Conservation (phyloP, 2,329 filamentous ascomycete genomes). For the Fusarium oligoseptatum region DNA sequence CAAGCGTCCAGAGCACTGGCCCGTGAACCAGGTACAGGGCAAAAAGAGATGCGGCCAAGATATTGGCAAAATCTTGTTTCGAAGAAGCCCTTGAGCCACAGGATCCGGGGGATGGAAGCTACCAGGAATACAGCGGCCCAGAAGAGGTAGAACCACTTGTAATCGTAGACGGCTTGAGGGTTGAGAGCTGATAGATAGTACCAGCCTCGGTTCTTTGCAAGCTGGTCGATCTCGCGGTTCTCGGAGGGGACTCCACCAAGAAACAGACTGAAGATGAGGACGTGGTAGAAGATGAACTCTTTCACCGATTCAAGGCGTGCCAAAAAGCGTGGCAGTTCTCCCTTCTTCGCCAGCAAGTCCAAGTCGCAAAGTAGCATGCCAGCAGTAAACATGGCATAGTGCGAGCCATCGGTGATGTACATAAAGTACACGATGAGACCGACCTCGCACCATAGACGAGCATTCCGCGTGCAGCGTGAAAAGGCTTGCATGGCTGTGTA, state of each 20-base stretch:
- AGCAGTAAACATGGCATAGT: slow-evolving; percentile 70
- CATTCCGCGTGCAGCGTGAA: slow-evolving; percentile 65
- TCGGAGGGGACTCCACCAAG: slow-evolving; percentile 72
- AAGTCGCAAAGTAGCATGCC: slow-evolving; percentile 75
- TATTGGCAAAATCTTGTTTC: slow-evolving; percentile 71
- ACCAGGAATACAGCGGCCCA: slow-evolving; percentile 71
- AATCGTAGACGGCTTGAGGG: slow-evolving; percentile 74
- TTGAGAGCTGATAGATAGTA: slow-evolving; percentile 71
- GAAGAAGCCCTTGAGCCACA: slow-evolving; percentile 70
- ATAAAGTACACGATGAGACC: slow-evolving; percentile 74
- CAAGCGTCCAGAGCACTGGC: slow-evolving; percentile 69
- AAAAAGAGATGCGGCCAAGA: slow-evolving; percentile 72
- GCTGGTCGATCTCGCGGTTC: slow-evolving; percentile 59
- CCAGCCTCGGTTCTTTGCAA: slow-evolving; percentile 71
- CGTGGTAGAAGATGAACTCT: slow-evolving; percentile 62
- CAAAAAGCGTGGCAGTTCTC: slow-evolving; percentile 65
- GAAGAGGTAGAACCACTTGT: slow-evolving; percentile 78
- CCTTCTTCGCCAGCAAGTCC: slow-evolving; percentile 65
- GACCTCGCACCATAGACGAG: slow-evolving; percentile 66
- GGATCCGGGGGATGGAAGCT: slow-evolving; percentile 67
- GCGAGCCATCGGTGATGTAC: slow-evolving; percentile 75
- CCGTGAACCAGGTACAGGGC: slow-evolving; percentile 75
- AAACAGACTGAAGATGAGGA: slow-evolving; percentile 66
- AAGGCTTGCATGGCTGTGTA: slow-evolving; percentile 71
- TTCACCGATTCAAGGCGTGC: slow-evolving; percentile 61